These are phyloP conservation scores for Penicillium mononematosum DNA, from an alignment of 495 filamentous ascomycete genomes.

Conservation along the genomic window DNA sequence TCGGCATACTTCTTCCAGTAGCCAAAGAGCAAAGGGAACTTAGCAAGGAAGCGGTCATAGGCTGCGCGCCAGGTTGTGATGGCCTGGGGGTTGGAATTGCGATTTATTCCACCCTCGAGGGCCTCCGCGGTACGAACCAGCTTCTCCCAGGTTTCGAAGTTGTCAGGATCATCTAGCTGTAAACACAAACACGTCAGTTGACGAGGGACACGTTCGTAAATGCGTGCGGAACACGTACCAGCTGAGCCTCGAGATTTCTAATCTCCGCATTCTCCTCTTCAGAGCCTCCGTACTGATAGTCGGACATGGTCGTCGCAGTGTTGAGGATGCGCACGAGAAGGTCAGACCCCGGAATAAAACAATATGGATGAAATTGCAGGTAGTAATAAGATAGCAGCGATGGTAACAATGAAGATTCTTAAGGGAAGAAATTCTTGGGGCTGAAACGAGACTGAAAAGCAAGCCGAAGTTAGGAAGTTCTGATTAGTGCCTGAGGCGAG, in stretches of 20 bases:
- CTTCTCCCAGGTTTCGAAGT: conserved; percentile 94
- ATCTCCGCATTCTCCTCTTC: conserved; percentile 87
- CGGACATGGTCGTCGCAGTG: conserved; percentile 44
- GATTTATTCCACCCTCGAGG: conserved; percentile 89
- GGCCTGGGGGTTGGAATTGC: conserved; percentile 93
- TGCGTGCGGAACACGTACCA: conserved; percentile 52
- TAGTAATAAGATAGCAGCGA: conserved; percentile 11
- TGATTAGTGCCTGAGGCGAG: conserved; percentile 3
- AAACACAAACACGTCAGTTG: not conserved
- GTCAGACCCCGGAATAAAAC: not conserved
- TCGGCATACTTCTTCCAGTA: conserved; percentile 99
- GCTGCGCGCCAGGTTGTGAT: conserved; percentile 79
- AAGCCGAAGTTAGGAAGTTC: conserved; percentile 19
- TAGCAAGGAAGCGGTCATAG: conserved; percentile 91
- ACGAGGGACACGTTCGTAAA: conserved; percentile 2
- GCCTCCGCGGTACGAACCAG: conserved; percentile 77
- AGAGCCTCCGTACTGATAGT: conserved; percentile 69
- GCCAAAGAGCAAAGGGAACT: conserved; percentile 93
- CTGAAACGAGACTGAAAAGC: conserved; percentile 20
- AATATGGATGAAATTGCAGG: not conserved
- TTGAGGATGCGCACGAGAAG: conserved; percentile 9
- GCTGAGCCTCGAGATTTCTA: conserved; percentile 70
- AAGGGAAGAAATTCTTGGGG: conserved; percentile 10
- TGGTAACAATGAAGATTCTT: conserved; percentile 19
- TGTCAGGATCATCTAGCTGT: conserved; percentile 74